Evolutionary conservation across 768 basidiomycete species (phyloP).

Genomic region (Inosperma sp.): DNA sequence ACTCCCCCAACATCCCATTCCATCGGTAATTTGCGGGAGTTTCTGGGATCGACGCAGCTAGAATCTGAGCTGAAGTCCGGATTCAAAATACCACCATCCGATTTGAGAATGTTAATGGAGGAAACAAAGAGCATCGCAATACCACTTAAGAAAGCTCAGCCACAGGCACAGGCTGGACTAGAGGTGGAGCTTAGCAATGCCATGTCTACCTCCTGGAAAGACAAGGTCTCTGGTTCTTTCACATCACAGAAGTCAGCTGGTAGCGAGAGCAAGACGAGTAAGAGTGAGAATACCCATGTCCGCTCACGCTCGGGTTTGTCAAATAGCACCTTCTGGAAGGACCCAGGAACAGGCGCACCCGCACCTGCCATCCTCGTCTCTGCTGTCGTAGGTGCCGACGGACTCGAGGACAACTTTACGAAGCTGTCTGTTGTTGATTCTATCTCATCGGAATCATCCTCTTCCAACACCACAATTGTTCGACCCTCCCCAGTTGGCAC

Average conservation of each 20-base stretch:
- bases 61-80: slow-evolving; percentile 24
- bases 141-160: slow-evolving; percentile 32
- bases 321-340: slow-evolving; percentile 43
- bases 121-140: slow-evolving; percentile 30
- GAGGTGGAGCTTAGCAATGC: slow-evolving; percentile 31
- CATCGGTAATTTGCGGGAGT: slow-evolving; percentile 41
- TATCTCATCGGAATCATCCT: slow-evolving; percentile 36
- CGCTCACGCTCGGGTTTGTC: slow-evolving; percentile 38
- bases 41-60: slow-evolving; percentile 34
- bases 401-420: slow-evolving; percentile 38
- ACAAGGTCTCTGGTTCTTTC: slow-evolving; percentile 32
- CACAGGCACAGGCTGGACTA: slow-evolving; percentile 27
- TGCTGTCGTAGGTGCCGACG: slow-evolving; percentile 43
- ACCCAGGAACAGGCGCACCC: slow-evolving; percentile 47
- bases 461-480: slow-evolving; percentile 36
- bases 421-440: slow-evolving; percentile 30
- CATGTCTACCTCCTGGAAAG: slow-evolving; percentile 39
- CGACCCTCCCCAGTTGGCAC: slow-evolving; percentile 41
- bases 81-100: slow-evolving; percentile 15
- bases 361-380: slow-evolving; percentile 53
- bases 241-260: slow-evolving; percentile 36
- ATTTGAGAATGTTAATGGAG: slow-evolving; percentile 14
- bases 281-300: slow-evolving; percentile 28
- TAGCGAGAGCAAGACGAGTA: slow-evolving; percentile 31
- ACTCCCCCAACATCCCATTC: slow-evolving; percentile 58